Evolutionary conservation across 2,329 filamentous ascomycete species (phyloP), one percentile per base, ranked within the genome.

Genomic region (Paraphoma chrysanthemicola): DNA sequence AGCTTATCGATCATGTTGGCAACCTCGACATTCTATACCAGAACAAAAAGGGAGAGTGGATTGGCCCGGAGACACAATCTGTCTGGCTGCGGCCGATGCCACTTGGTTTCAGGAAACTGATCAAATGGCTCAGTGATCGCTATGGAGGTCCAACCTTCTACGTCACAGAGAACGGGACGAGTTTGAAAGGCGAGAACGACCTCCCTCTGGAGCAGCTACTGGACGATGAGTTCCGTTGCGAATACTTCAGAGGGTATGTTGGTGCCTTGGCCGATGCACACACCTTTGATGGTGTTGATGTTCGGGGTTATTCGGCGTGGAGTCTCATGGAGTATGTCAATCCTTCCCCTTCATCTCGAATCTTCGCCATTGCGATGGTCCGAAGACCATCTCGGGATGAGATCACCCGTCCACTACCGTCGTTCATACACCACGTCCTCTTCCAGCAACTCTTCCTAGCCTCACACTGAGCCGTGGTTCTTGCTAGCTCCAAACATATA

Each of bases 91-190:
- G 90, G 30, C 91, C 92, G 14, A 88, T 90, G 72, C 85, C 92
- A 0, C 79, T 84, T 38, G 91, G 91, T 1, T 96, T 95, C 84
- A 86, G 90, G 52, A 88, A 91, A 71, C 81, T 96, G 52, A 72
- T 78, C 59, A 77, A 77, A 48, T 78, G 75, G 75, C 72, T 77
- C 58, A 90, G 87, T 72, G 87, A 90, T 72, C 86, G 92, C 23
- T 96, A 96, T 77, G 84, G 83, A 38, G 81, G 85, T 64, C 92
- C 92, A 38, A 87, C 86, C 70, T 93, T 96, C 78, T 94, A 92
- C 75, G 90, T 95, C 52, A 96, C 92, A 0, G 92, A 96, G 81
- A 96, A 93, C 76, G 92, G 92, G 41, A 96, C 92, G 4, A 92
- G 89, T 67, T 78, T 96, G 73, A 91, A 92, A 78, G 90, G 88